Conservation (phyloP, 108 stramenopile genomes). For the Fragilaria radians region DNA sequence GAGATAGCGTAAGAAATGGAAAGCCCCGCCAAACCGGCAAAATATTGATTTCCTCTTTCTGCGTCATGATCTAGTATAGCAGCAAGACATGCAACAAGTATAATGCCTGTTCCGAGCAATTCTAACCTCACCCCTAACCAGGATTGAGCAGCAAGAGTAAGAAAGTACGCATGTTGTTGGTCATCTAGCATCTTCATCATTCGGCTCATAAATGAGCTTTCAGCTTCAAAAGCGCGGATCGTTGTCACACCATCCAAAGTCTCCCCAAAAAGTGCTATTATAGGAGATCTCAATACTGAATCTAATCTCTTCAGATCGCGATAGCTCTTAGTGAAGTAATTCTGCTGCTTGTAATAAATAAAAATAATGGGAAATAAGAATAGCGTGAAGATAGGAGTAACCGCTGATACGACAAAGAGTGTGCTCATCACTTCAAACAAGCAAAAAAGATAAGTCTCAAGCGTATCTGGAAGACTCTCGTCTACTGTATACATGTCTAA, state of each 20-base stretch:
- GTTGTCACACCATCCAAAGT: conserved; percentile 79
- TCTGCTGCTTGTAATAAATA: conserved; percentile 43
- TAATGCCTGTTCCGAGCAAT: conserved; percentile 62
- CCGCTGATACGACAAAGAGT: conserved; percentile 36
- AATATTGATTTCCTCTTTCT: conserved; percentile 15
- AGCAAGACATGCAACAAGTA: conserved; percentile 42
- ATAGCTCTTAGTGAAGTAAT: conserved; percentile 53
- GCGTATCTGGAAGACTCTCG: conserved; percentile 51
- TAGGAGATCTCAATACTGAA: conserved; percentile 62
- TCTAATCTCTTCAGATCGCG: conserved; percentile 86
- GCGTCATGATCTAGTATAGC: conserved; percentile 43
- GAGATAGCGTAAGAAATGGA: conserved; percentile 80
- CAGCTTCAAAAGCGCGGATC: conserved; percentile 83
- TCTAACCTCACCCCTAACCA: conserved; percentile 92
- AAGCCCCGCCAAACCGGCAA: conserved; percentile 85
- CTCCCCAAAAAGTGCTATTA: conserved; percentile 84
- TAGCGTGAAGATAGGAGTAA: conserved; percentile 13
- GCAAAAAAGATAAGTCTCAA: conserved; percentile 40
- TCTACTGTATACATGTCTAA: conserved; percentile 81
- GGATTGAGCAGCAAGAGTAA: conserved; percentile 71
- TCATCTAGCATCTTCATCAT: conserved; percentile 46
- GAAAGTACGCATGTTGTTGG: conserved; percentile 70
- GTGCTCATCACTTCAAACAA: conserved; percentile 38
- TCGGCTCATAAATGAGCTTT: conserved; percentile 45
- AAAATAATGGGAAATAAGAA: conserved; percentile 23